Base-by-base conservation (phyloP, 1,284 basidiomycete genomes). In the Sporisorium reilianum region DNA sequence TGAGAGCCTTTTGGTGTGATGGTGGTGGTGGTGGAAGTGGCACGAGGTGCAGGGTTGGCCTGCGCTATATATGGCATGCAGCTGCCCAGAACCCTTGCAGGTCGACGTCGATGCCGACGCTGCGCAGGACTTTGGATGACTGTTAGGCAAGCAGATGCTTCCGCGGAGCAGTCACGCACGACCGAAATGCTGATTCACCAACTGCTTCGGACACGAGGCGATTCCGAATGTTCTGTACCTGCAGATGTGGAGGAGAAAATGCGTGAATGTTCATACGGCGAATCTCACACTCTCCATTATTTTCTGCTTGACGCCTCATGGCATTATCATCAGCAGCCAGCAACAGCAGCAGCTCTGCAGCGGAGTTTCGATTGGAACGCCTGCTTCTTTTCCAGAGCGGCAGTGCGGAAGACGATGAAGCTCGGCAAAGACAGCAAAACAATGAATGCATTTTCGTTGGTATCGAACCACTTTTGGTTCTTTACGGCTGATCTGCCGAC, bases 91-190 rank as follows among this genome's bases (percentile, higher is more conserved):
- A 5, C 36, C 3, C n/a, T n/a, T n/a, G n/a, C n/a, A n/a, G n/a
- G n/a, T n/a, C n/a, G n/a, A n/a, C n/a, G n/a, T n/a, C n/a, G n/a
- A n/a, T n/a, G n/a, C n/a, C n/a, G n/a, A n/a, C n/a, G n/a, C n/a
- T n/a, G n/a, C n/a, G n/a, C n/a, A n/a, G n/a, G n/a, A n/a, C n/a
- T n/a, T n/a, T n/a, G n/a, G n/a, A n/a, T n/a, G n/a, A n/a, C n/a
- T 34, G 28, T 49, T 49, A 49, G 48, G 48, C 48, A 49, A 49
- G 28, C 48, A 49, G 11, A 32, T 7, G 12, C n/a, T 49, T 23
- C n/a, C 30, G 48, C 20, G 48, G 48, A 34, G n/a, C 16, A n/a
- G n/a, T n/a, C n/a, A n/a, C n/a, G n/a, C n/a, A n/a, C n/a, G n/a
- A n/a, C n/a, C n/a, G n/a, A n/a, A n/a, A n/a, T 18, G 36, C 28